A percentile compares a stretch with the other conserved stretches of the same genome.
Conservation (phyloP, 805 yeast genomes). For the Sugiyamaella marilandica region DNA sequence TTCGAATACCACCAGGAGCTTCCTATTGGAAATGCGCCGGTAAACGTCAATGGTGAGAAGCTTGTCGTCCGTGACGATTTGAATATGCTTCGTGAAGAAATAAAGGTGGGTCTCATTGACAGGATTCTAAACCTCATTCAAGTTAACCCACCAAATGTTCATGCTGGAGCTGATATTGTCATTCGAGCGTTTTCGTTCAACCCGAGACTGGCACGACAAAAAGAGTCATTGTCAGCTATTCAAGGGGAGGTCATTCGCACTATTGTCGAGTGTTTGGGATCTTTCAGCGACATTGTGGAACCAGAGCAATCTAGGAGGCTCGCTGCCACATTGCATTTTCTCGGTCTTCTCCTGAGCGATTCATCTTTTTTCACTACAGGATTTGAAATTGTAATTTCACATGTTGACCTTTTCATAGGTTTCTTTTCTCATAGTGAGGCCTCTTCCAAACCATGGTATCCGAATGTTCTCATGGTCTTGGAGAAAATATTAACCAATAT, state of each 20-base stretch:
- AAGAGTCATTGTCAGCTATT: slow-evolving; percentile 8
- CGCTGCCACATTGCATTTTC: slow-evolving; percentile 21
- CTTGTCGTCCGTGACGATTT: slow-evolving; percentile 21
- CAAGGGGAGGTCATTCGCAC: slow-evolving; percentile 15
- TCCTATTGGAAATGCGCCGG: slow-evolving; percentile 16
- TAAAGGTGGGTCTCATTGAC: slow-evolving; percentile 18
- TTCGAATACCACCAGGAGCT: background rate
- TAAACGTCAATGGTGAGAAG: slow-evolving; percentile 10
- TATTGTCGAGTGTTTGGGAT: slow-evolving; percentile 11
- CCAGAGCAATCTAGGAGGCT: slow-evolving; percentile 9
- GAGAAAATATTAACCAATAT: slow-evolving; percentile 52
- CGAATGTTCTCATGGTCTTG: slow-evolving; percentile 50
- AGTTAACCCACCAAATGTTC: slow-evolving; percentile 22
- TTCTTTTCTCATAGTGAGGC: slow-evolving; percentile 16
- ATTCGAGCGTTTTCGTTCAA: slow-evolving; percentile 15
- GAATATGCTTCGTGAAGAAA: slow-evolving; percentile 21
- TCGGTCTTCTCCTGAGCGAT: slow-evolving; percentile 26
- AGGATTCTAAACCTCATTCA: slow-evolving; percentile 21
- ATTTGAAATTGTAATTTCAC: slow-evolving; percentile 13
- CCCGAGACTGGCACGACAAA: slow-evolving; percentile 14
- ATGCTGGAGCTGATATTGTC: slow-evolving; percentile 20
- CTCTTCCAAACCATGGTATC: slow-evolving; percentile 46
- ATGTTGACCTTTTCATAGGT: slow-evolving; percentile 17
- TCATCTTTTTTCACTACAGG: slow-evolving; percentile 18
- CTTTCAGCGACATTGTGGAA: slow-evolving; percentile 8